A percentile compares a stretch with the other conserved stretches of the same genome.
These are phyloP conservation scores for Saccharomyces kudriavzevii DNA, from an alignment of 805 yeast species.

Conservation along the genomic window DNA sequence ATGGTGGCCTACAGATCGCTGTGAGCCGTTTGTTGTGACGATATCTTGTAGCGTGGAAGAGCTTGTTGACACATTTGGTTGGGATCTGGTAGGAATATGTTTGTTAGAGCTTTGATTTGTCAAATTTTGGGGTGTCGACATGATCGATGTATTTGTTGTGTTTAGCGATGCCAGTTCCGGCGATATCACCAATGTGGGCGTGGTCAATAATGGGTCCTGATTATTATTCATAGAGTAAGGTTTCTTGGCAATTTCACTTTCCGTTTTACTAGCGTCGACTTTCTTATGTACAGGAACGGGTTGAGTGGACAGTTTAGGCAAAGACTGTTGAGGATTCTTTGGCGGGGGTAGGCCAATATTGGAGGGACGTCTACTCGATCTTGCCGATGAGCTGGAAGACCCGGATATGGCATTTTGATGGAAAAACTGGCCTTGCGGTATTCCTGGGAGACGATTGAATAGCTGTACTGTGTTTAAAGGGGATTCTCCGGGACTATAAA, in stretches of 20 bases:
- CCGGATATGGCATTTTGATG: neutral
- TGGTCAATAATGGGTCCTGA: conserved; percentile 1
- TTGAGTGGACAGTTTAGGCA: neutral
- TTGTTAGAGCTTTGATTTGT: conserved; percentile 6
- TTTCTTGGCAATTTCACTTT: neutral
- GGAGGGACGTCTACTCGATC: neutral
- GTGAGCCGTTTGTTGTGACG: neutral
- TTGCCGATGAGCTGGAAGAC: conserved; percentile 3
- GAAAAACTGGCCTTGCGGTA: neutral
- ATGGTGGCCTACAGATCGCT: neutral
- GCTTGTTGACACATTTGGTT: neutral
- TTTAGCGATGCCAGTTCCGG: conserved; percentile 21
- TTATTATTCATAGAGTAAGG: neutral
- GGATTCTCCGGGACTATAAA: neutral
- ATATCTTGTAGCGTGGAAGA: neutral
- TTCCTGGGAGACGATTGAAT: neutral
- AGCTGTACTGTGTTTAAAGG: neutral
- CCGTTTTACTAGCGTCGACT: neutral
- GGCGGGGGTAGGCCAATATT: neutral
- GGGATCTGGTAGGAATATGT: conserved; percentile 1
- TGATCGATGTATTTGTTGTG: conserved; percentile 17
- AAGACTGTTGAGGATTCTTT: neutral
- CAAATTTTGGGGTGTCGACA: conserved; percentile 8
- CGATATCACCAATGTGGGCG: conserved; percentile 22
- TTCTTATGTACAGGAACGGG: neutral